Conservation (phyloP, 2,329 filamentous ascomycete species). For the Aspergillus viridinutans region DNA sequence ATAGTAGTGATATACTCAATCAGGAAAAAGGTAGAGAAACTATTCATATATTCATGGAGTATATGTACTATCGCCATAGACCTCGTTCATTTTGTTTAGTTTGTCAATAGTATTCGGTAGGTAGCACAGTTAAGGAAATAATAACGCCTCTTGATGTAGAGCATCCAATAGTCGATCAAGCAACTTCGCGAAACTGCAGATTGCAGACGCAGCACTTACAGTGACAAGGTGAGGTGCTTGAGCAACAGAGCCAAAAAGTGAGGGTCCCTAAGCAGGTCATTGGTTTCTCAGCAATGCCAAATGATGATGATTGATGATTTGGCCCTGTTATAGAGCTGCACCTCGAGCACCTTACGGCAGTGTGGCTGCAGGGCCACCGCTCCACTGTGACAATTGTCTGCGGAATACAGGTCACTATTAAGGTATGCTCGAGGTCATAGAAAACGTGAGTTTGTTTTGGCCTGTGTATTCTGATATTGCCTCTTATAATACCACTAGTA, state of each 20-base stretch:
- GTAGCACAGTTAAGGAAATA: background rate
- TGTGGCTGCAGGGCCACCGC: background rate
- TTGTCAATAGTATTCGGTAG: background rate
- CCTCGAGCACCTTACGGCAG: background rate
- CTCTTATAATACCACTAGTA: background rate
- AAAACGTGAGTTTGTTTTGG: background rate
- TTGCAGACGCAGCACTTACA: background rate
- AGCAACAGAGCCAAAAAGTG: constrained; percentile 1
- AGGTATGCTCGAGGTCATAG: background rate
- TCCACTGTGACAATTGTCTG: background rate
- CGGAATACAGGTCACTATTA: constrained; percentile 1
- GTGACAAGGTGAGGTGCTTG: background rate
- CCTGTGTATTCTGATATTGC: background rate
- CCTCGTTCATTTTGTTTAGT: background rate
- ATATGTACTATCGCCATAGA: background rate
- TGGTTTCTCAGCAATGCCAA: background rate
- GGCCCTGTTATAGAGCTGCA: background rate
- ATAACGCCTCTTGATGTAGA: background rate
- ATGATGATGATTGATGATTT: constrained; percentile 5
- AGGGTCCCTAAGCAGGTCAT: background rate
- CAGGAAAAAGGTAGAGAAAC: background rate
- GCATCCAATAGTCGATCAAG: background rate
- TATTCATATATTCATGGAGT: no score
- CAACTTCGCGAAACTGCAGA: background rate
- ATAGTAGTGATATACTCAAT: background rate